Evolutionary conservation across 2,329 filamentous ascomycete genomes (phyloP).

Genomic region (Phialemonium atrogriseum): DNA sequence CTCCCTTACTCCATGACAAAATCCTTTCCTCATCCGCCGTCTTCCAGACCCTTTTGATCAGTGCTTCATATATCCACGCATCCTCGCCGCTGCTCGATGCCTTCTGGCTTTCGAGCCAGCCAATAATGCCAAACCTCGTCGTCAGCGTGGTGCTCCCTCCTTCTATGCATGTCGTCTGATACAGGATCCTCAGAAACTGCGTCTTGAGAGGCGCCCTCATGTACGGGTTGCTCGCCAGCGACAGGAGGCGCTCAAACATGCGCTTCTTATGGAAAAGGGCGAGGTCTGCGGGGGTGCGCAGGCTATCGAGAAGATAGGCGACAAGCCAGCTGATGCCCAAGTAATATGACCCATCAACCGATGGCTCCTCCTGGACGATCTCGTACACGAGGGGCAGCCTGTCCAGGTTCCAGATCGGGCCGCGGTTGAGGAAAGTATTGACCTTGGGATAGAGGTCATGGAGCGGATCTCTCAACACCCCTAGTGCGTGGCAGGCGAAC

Average conservation of each 20-base stretch:
- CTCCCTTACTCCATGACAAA: constrained; percentile 54
- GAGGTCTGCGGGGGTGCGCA: constrained; percentile 52
- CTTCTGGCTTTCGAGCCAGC: constrained; percentile 62
- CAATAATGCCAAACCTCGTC: constrained; percentile 65
- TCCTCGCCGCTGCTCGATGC: constrained; percentile 33
- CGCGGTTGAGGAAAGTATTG: constrained; percentile 73
- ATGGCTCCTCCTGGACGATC: constrained; percentile 56
- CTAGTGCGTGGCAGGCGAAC: constrained; percentile 63
- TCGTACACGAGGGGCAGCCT: constrained; percentile 63
- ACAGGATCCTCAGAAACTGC: constrained; percentile 53
- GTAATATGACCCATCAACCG: constrained; percentile 64
- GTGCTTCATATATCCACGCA: constrained; percentile 37
- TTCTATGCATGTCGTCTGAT: constrained; percentile 57
- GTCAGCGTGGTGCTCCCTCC: constrained; percentile 73
- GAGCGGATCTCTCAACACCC: constrained; percentile 65
- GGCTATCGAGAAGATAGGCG: constrained; percentile 58
- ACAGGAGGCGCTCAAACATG: constrained; percentile 69
- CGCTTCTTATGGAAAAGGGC: constrained; percentile 51
- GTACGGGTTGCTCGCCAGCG: constrained; percentile 59
- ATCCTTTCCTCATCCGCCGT: constrained; percentile 62
- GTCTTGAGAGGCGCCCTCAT: constrained; percentile 51
- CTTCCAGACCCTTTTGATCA: constrained; percentile 53
- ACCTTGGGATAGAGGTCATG: constrained; percentile 80
- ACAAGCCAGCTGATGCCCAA: constrained; percentile 69
- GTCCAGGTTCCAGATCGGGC: constrained; percentile 67